A percentile compares a stretch with the other conserved stretches of the same genome.
phyloP scores from a whole-genome alignment of 2,329 filamentous ascomycete species.

The Clonostachys rhizophaga region DNA sequence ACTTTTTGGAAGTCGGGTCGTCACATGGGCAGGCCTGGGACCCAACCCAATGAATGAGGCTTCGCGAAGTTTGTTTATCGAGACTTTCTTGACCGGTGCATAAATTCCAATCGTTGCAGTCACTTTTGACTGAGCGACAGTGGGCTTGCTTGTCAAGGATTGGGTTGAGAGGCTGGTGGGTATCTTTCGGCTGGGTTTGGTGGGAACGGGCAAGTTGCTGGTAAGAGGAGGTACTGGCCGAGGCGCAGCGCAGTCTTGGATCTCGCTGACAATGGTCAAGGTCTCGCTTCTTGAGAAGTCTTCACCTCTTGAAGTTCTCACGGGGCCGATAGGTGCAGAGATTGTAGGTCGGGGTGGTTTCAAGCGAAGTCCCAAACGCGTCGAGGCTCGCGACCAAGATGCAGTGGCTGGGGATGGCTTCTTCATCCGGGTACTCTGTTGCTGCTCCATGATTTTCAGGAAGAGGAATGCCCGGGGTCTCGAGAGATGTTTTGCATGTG shows the following conservation, averaged over 20 bases:
- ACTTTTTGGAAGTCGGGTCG: not conserved
- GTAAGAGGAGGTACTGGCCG: not conserved
- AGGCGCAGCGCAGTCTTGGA: conserved; percentile 22
- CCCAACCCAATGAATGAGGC: not conserved
- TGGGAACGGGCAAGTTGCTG: conserved; percentile 3
- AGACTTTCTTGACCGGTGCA: not conserved
- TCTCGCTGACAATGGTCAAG: conserved; percentile 24
- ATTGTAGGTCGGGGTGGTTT: conserved; percentile 16
- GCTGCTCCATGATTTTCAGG: too few species aligned
- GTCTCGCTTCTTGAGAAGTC: conserved; percentile 25
- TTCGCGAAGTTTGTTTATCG: conserved; percentile 9
- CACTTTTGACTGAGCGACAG: conserved; percentile 18
- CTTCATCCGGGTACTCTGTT: too few species aligned
- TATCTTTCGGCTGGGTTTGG: conserved; percentile 9
- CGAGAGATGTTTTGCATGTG: too few species aligned
- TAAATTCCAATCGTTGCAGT: conserved; percentile 13
- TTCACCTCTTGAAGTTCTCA: conserved; percentile 27
- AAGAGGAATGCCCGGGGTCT: too few species aligned
- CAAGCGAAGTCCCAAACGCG: not conserved
- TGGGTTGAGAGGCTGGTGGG: conserved; percentile 20
- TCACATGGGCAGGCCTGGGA: not conserved
- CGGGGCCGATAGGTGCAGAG: conserved; percentile 27
- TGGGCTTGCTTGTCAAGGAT: conserved; percentile 17
- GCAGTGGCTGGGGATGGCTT: not conserved
- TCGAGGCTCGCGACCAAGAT: not conserved